Base-by-base conservation (phyloP, 768 basidiomycete species). In the Leccinum variicolor region DNA sequence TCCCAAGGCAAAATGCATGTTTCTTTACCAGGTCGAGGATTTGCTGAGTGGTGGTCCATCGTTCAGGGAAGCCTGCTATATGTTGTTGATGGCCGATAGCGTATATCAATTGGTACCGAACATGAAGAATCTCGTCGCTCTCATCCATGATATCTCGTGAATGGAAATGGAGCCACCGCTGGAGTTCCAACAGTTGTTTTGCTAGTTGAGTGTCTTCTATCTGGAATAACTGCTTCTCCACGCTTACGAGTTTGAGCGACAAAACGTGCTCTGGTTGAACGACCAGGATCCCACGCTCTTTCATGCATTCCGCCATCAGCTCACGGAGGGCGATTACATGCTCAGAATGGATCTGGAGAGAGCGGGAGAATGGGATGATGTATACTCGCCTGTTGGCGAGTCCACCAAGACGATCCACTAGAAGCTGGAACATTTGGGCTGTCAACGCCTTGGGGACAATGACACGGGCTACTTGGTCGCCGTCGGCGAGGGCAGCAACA, bases 251-350 rank as follows among this genome's bases (percentile, higher is more conserved):
- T 60, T 75, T 74, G 57, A 80, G 78, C 0, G 83, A 84, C 3
- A 84, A 71, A 13, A 82, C 68, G 28, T 84, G 80, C 48, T 84
- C 82, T 0, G 83, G 84, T 49, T 84, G 83, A 11, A 71, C 57
- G 0, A 84, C 69, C 13, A 83, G 63, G n/a, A 84, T 62, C 0
- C 83, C 83, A 8, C 72, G 65, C 19, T 65, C 64, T 0, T 52
- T 52, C 59, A 67, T 69, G 54, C 83, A 84, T 45, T 74, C 70
- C 25, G 66, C 55, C 59, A 77, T 73, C 6, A 84, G 46, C 6
- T 51, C 25, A 7, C 55, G 62, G 11, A 82, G 71, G 7, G 49
- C 50, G 1, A 50, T n/a, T 1, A 70, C 60, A 50, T 69, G 59
- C 2, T 60, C 21, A 0, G 31, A 6, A 29, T 60, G 53, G 29